Percentiles rank a stretch among this genome's conserved stretches.
Conservation (phyloP, 1,284 basidiomycete species). For the Bjerkandera adusta region DNA sequence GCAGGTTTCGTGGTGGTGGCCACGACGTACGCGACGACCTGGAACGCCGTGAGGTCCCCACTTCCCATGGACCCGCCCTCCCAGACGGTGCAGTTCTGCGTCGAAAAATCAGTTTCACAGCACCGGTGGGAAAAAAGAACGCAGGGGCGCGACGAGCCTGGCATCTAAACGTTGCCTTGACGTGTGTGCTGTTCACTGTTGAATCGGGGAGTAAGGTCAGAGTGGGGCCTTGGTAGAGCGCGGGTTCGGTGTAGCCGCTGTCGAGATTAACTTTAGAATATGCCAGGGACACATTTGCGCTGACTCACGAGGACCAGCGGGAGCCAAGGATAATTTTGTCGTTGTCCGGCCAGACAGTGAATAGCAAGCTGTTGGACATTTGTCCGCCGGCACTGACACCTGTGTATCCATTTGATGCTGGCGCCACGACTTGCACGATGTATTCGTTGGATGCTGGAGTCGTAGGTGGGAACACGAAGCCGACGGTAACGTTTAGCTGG, state of each 20-base stretch:
- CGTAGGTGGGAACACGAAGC: constrained; percentile 26
- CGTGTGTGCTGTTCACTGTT: constrained; percentile 29
- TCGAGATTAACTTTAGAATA: background rate
- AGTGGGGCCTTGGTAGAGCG: constrained; percentile 24
- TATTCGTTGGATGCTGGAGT: constrained; percentile 27
- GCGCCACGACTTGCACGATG: constrained; percentile 28
- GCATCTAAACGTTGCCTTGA: constrained; percentile 31
- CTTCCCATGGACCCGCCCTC: constrained; percentile 26
- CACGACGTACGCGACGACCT: constrained; percentile 27
- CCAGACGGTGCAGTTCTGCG: constrained; percentile 29
- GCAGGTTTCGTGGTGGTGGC: constrained; percentile 22
- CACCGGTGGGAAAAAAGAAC: background rate
- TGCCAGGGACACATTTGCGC: background rate
- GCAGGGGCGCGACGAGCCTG: constrained; percentile 20
- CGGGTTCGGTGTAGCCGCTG: constrained; percentile 28
- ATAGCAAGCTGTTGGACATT: constrained; percentile 29
- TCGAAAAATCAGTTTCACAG: background rate
- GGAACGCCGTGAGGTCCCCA: constrained; percentile 24
- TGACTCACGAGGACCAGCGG: constrained; percentile 27
- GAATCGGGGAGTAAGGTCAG: constrained; percentile 27
- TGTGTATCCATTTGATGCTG: constrained; percentile 26
- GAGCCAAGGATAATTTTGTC: constrained; percentile 25
- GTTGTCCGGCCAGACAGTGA: constrained; percentile 28
- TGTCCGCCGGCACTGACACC: constrained; percentile 28
- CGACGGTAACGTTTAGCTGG: constrained; percentile 26